Percentiles rank a stretch among this genome's conserved stretches.
phyloP scores from a whole-genome alignment of 164 flowering plant genomes.

The Aristolochia fimbriata region DNA sequence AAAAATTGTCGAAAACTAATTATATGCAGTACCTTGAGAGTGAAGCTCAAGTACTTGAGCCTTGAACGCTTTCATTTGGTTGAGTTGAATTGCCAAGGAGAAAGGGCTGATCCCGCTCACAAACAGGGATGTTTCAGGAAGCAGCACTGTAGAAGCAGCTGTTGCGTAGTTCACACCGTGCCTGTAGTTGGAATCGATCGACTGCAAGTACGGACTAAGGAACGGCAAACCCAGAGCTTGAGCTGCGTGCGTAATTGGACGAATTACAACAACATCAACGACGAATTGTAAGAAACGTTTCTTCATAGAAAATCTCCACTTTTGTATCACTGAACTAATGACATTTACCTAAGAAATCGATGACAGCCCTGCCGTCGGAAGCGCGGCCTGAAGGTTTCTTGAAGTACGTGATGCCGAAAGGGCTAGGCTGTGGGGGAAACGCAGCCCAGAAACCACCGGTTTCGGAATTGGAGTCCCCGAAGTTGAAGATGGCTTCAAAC shows the following conservation, averaged over 20 bases:
- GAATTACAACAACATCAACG: not conserved
- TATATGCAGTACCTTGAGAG: constrained; percentile 12
- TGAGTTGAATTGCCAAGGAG: constrained; percentile 76
- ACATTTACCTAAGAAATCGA: not conserved
- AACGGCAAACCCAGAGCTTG: constrained; percentile 76
- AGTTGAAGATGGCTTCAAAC: no score
- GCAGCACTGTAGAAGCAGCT: constrained; percentile 71
- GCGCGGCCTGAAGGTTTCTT: not conserved
- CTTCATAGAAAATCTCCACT: not conserved
- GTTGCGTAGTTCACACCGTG: constrained; percentile 91
- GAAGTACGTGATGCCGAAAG: not conserved
- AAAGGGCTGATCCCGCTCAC: constrained; percentile 85
- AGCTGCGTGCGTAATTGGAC: constrained; percentile 48
- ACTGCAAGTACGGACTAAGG: constrained; percentile 71
- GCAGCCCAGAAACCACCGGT: constrained; percentile 1
- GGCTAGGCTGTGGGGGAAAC: not conserved
- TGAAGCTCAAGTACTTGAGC: constrained; percentile 30
- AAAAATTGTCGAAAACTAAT: no score
- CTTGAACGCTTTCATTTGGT: constrained; percentile 83
- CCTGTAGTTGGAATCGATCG: constrained; percentile 66
- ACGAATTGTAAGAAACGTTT: not conserved
- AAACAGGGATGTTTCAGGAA: constrained; percentile 75
- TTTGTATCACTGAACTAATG: not conserved
- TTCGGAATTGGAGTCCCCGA: not conserved
- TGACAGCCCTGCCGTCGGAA: not conserved